Percentiles rank a stretch among this genome's conserved stretches.
These are phyloP conservation scores for Teunomyces tritomae DNA, from an alignment of 805 yeast genomes.

Conservation along the genomic window DNA sequence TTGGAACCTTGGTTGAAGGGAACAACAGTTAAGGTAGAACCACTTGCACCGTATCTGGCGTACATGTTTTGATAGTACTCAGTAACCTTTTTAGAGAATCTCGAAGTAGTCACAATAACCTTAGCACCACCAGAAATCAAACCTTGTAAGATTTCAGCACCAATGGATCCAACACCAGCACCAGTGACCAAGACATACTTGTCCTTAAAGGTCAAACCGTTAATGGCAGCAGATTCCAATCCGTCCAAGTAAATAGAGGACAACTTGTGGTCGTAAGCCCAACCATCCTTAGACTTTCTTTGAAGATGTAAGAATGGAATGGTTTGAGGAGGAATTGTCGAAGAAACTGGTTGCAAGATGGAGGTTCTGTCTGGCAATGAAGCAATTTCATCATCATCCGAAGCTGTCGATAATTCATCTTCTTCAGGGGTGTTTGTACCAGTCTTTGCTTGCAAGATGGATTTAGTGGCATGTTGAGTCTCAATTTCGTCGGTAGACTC, in stretches of 20 bases:
- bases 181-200: constrained; percentile 93
- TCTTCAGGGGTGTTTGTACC: constrained; percentile 43
- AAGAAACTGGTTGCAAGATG: constrained; percentile 70
- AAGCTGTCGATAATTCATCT: constrained; percentile 45
- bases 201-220: constrained; percentile 86
- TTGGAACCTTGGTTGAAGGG: constrained; percentile 99
- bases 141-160: constrained; percentile 95
- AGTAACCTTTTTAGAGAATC: constrained; percentile 90
- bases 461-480: constrained; percentile 58
- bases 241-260: constrained; percentile 83
- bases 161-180: constrained; percentile 98
- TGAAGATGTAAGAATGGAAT: constrained; percentile 93
- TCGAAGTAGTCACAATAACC: constrained; percentile 92
- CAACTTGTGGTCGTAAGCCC: constrained; percentile 80
- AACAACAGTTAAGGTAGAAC: constrained; percentile 89
- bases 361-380: constrained; percentile 73
- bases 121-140: constrained; percentile 96
- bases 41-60: constrained; percentile 88
- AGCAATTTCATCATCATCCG: constrained; percentile 77
- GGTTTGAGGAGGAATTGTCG: constrained; percentile 73
- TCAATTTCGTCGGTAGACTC: constrained; percentile 70
- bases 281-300: constrained; percentile 70
- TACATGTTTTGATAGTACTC: constrained; percentile 94
- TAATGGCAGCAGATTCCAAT: constrained; percentile 89
- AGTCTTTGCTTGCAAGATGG: constrained; percentile 41